A percentile compares a stretch with the other conserved stretches of the same genome.
Evolutionary conservation across 2,329 filamentous ascomycete species (phyloP).

Genomic region (Cladosporium halotolerans): DNA sequence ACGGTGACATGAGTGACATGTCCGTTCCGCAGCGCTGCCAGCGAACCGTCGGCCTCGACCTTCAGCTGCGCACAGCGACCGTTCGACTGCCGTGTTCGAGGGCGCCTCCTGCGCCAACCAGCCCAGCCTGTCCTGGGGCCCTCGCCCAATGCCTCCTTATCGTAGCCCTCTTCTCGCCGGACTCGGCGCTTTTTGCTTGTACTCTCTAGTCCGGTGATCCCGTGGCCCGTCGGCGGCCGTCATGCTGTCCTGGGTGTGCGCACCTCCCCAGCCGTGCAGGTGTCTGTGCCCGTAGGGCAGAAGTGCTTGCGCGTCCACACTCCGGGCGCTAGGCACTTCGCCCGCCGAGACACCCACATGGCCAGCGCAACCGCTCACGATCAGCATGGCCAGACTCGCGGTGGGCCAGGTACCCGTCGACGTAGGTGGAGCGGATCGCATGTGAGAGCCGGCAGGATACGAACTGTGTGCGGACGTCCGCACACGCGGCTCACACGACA

Average conservation of each 20-base stretch:
- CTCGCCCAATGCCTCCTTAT: too few species aligned
- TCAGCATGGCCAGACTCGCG: slow-evolving; percentile 7
- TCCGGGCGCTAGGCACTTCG: not conserved
- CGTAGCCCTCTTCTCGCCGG: too few species aligned
- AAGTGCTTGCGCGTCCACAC: slow-evolving; percentile 7
- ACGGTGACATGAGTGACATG: not conserved
- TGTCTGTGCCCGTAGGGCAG: slow-evolving; percentile 4
- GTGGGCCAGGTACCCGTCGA: slow-evolving; percentile 2
- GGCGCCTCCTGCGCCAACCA: not conserved
- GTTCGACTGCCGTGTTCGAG: not conserved
- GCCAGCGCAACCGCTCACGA: slow-evolving; percentile 4
- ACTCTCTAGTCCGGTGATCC: not conserved
- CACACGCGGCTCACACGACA: slow-evolving; percentile 1
- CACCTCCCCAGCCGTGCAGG: slow-evolving; percentile 9
- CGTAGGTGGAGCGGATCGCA: slow-evolving; percentile 3
- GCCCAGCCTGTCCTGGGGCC: too few species aligned
- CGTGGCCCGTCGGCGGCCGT: not conserved
- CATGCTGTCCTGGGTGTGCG: not conserved
- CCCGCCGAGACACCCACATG: slow-evolving; percentile 8
- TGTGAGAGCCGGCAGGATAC: slow-evolving; percentile 3
- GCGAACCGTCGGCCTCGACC: not conserved
- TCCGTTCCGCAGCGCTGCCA: not conserved
- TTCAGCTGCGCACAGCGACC: not conserved
- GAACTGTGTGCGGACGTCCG: not conserved
- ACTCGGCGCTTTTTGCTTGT: not conserved